Evolutionary conservation across 805 yeast genomes (phyloP).

Genomic region (Candida glaebosa): DNA sequence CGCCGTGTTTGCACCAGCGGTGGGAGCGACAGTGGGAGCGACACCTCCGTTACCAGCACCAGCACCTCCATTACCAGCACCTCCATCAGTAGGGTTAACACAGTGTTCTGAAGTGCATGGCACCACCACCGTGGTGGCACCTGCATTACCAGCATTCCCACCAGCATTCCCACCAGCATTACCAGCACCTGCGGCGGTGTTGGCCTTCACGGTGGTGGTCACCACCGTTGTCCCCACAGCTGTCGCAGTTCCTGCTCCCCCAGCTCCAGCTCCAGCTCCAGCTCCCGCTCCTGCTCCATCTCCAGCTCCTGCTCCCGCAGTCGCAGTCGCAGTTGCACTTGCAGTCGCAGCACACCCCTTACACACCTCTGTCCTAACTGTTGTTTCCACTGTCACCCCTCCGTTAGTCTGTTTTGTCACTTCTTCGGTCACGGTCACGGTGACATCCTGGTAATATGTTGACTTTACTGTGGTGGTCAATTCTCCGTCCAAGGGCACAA

Average conservation of each 20-base stretch:
- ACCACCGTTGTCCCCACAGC: no score
- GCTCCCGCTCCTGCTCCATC: no score
- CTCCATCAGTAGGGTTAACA: no score
- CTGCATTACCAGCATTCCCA: no score
- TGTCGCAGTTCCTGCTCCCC: no score
- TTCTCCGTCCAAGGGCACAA: constrained; percentile 3
- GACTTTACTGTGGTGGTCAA: neutral
- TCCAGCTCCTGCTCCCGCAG: no score
- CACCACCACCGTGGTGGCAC: neutral
- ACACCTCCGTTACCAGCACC: constrained; percentile 4
- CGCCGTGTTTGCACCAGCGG: constrained; percentile 6
- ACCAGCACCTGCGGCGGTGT: no score
- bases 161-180: no score
- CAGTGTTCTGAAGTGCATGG: neutral
- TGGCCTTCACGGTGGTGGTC: neutral
- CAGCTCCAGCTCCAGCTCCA: no score
- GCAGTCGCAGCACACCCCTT: neutral
- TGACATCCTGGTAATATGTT: neutral
- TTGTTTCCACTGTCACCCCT: neutral
- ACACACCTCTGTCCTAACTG: neutral
- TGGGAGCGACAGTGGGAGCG: constrained; percentile 4
- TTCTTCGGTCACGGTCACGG: neutral
- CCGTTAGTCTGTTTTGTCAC: neutral
- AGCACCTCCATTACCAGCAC: no score
- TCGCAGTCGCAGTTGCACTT: neutral